These are phyloP conservation scores for Phtheirospermum japonicum DNA, from an alignment of 257 asterid species.

Conservation along the genomic window DNA sequence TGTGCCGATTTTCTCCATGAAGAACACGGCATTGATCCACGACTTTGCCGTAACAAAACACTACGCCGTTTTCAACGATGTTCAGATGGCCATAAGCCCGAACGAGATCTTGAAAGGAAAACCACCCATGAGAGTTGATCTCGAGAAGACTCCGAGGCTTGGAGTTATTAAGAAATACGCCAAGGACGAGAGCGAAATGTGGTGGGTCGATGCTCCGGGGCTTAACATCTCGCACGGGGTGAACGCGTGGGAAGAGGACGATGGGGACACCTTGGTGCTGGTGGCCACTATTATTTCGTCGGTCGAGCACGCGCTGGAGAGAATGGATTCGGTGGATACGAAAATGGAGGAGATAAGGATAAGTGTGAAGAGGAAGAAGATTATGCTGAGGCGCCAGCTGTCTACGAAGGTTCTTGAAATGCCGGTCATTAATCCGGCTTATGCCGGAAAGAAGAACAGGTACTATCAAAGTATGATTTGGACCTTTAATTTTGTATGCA, in stretches of 20 bases:
- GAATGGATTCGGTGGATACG: not conserved
- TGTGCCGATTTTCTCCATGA: conserved; percentile 45
- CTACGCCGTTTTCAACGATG: conserved; percentile 44
- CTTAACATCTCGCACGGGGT: not conserved
- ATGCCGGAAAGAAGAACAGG: not conserved
- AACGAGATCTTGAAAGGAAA: not conserved
- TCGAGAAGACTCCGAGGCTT: not conserved
- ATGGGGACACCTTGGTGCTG: not conserved
- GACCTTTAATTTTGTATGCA: no score
- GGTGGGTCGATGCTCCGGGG: conserved; percentile 1
- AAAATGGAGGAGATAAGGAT: not conserved
- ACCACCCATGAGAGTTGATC: not conserved
- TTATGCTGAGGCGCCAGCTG: not conserved
- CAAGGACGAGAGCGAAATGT: not conserved
- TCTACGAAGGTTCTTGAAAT: no score
- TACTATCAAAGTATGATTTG: no score
- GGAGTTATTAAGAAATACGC: not conserved
- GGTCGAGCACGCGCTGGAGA: not conserved
- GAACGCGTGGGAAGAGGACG: conserved; percentile 15
- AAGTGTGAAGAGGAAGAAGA: not conserved
- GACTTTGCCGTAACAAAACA: conserved; percentile 56
- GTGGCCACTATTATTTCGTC: not conserved
- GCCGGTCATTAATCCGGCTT: not conserved
- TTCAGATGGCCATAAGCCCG: conserved; percentile 31
- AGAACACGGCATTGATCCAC: conserved; percentile 32